Base-by-base conservation (phyloP, 139 green algal species). In the Trebouxia sp. region DNA sequence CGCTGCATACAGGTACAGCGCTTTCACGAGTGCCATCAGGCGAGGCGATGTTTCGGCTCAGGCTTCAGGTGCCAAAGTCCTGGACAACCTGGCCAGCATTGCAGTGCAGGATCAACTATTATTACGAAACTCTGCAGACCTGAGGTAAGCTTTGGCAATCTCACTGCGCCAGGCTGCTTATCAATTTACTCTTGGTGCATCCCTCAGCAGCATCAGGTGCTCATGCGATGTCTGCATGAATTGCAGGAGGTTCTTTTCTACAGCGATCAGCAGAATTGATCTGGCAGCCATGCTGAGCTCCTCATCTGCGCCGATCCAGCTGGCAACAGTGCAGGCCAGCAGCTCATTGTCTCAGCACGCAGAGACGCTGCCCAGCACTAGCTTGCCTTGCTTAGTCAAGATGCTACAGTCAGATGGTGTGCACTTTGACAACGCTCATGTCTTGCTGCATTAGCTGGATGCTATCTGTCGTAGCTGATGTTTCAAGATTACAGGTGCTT, bases 41-140 rank as follows among this genome's bases (percentile, higher is more conserved):
- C 62, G 62, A 30, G 62, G 32, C n/a, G 62, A 72, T 45, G 35
- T 72, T 8, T 72, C 62, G n/a, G 62, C 62, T 42, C 62, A 72
- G 62, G 6, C 28, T 30, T 72, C 62, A 45, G 62, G 62, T 22
- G 62, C 35, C 32, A 72, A 72, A 8, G 35, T 72, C 5, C 5
- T 72, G 12, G 62, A 72, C 15, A 37, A 37, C 11, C 28, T 72
- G 12, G 62, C 62, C 9, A 39, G 37, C 32, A 72, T 72, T 72
- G 62, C 62, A 45, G 62, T 45, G 10, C 62, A 45, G 32, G 62
- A 72, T 7, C 62, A 72, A 35, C 32, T 72, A 8, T 35, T 43
- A 8, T 35, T 72, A 1, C 62, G 62, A 35, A 72, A 72, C 32
- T 72, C 62, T 3, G 28, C 62, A 72, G 62, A 72, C 12, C 62